These are phyloP conservation scores for Cucumis sativus DNA, from an alignment of 306 rosid genomes.

Conservation along the genomic window DNA sequence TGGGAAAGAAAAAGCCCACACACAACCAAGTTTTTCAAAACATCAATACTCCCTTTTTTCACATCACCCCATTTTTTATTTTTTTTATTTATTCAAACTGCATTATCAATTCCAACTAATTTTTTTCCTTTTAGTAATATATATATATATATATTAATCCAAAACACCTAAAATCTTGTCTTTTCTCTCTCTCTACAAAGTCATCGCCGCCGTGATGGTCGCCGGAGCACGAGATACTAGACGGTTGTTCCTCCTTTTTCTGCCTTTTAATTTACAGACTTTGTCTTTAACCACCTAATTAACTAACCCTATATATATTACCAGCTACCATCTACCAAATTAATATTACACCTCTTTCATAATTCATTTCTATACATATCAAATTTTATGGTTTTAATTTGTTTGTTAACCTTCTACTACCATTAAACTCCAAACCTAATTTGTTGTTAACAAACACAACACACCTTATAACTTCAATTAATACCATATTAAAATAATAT, in stretches of 20 bases:
- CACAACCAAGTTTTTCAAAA: neutral
- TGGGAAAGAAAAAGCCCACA: neutral
- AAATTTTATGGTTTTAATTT: no score
- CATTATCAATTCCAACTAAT: no score
- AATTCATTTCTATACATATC: neutral
- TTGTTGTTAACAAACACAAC: no score
- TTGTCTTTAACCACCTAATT: constrained; percentile 18
- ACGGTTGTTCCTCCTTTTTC: constrained; percentile 18
- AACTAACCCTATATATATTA: constrained; percentile 7
- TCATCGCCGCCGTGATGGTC: constrained; percentile 48
- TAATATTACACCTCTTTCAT: neutral
- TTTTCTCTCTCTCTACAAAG: constrained; percentile 17
- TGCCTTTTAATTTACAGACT: neutral
- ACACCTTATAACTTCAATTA: no score
- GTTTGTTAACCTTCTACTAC: no score
- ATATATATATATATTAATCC: neutral
- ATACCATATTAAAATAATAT: no score
- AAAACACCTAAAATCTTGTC: constrained; percentile 33
- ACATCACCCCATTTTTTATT: neutral
- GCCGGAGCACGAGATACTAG: constrained; percentile 39
- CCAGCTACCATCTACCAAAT: neutral
- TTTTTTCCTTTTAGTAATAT: no score
- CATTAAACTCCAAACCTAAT: no score
- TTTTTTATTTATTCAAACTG: no score
- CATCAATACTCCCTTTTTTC: neutral